phyloP scores from a whole-genome alignment of 306 rosid species.

The Fagus sylvatica region DNA sequence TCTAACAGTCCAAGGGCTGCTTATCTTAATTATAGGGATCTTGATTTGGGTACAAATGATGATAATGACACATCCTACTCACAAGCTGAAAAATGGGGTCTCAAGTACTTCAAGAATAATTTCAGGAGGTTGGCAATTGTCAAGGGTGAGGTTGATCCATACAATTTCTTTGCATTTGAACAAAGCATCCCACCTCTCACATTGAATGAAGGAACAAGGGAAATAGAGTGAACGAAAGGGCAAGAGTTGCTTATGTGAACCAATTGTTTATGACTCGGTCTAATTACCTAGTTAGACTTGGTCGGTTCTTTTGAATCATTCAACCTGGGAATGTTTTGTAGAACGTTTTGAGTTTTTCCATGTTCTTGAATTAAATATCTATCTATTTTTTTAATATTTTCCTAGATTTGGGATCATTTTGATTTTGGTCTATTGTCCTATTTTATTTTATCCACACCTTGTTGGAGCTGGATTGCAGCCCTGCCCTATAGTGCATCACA shows the following conservation, averaged over 20 bases:
- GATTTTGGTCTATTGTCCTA: no score
- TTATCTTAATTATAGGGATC: not conserved
- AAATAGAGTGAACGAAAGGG: not conserved
- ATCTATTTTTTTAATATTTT: no score
- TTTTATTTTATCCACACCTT: no score
- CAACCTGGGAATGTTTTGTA: no score
- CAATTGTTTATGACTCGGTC: not conserved
- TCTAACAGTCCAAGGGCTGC: not conserved
- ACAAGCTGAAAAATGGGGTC: not conserved
- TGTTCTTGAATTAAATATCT: no score
- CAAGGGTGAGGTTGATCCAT: conserved; percentile 15
- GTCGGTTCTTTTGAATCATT: no score
- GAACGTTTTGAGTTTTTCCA: no score
- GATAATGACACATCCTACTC: not conserved
- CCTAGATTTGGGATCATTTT: no score
- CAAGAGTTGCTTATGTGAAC: no score
- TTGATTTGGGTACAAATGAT: not conserved
- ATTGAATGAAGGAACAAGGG: not conserved
- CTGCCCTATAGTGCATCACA: no score
- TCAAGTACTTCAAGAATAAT: conserved; percentile 16
- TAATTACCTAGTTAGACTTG: no score
- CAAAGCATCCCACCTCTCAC: not conserved
- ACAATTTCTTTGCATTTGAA: conserved; percentile 15
- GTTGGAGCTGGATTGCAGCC: no score
- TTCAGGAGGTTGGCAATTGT: conserved; percentile 6